Percentiles rank a stretch among this genome's conserved stretches.
Conservation (phyloP, 805 yeast species). For the Kluyveromyces nonfermentans region DNA sequence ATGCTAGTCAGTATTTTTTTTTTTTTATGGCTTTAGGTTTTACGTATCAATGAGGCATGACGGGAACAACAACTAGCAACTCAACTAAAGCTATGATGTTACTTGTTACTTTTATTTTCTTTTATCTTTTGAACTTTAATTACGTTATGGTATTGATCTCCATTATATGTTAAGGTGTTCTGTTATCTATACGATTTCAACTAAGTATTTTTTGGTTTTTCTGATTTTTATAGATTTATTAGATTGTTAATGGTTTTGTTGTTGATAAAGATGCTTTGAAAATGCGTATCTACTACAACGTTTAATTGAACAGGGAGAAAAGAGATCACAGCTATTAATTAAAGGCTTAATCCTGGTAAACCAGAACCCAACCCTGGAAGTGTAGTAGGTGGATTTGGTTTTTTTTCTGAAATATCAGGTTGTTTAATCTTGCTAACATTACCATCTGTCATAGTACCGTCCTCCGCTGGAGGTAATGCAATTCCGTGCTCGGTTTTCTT, state of each 20-base stretch:
- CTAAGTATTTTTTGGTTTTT: not conserved
- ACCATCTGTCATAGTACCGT: not conserved
- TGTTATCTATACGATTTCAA: no score
- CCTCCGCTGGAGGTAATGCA: conserved; percentile 21
- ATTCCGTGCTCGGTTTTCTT: conserved; percentile 28
- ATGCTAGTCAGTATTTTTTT: not conserved
- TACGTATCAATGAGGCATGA: no score
- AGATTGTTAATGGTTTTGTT: not conserved
- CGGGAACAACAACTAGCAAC: not conserved
- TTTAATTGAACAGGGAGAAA: not conserved
- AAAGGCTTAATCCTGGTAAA: conserved; percentile 9
- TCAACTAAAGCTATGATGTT: not conserved
- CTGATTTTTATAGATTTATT: not conserved
- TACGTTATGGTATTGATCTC: no score
- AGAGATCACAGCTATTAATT: not conserved
- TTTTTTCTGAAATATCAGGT: not conserved
- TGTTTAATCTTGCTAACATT: not conserved
- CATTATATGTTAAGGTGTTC: not conserved
- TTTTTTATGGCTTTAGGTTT: not conserved
- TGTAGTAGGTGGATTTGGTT: not conserved
- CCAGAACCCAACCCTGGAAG: conserved; percentile 5
- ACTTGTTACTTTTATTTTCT: not conserved
- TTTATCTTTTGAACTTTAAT: not conserved
- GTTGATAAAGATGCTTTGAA: no score
- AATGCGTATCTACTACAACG: no score